phyloP scores from a whole-genome alignment of 495 filamentous ascomycete genomes.

The Cercophora sp. region DNA sequence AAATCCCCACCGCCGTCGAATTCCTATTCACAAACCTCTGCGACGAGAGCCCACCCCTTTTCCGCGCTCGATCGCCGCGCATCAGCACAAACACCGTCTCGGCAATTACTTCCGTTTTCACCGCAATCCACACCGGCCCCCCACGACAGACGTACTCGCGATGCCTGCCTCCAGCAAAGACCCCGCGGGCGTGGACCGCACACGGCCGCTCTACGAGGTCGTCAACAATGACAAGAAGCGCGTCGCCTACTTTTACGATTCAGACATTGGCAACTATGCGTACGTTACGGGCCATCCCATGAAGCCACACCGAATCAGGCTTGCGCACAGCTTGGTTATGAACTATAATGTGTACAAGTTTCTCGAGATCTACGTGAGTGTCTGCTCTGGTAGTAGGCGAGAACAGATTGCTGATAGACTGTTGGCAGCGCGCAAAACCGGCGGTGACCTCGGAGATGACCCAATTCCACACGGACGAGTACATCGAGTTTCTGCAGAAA shows the following conservation, averaged over 20 bases:
- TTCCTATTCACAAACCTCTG: too few relatives aligned
- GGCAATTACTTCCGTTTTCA: too few relatives aligned
- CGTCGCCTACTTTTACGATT: slow-evolving; percentile 96
- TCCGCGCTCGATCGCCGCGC: too few relatives aligned
- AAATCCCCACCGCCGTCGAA: too few relatives aligned
- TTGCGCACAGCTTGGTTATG: slow-evolving; percentile 97
- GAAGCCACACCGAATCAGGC: slow-evolving; percentile 97
- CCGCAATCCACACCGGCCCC: too few relatives aligned
- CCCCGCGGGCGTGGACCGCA: slow-evolving; percentile 31
- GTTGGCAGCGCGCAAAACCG: slow-evolving; percentile 82
- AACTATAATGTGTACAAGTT: slow-evolving; percentile 98
- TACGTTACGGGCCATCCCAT: slow-evolving; percentile 98
- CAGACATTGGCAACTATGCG: slow-evolving; percentile 93
- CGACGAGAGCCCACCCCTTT: too few relatives aligned
- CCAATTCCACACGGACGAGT: slow-evolving; percentile 98
- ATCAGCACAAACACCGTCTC: too few relatives aligned
- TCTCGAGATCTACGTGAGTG: slow-evolving; percentile 95
- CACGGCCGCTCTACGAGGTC: slow-evolving; percentile 27
- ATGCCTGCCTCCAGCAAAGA: slow-evolving; percentile 26
- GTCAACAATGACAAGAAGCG: slow-evolving; percentile 52
- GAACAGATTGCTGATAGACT: neutral
- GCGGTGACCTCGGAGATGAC: slow-evolving; percentile 97
- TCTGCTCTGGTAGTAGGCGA: neutral
- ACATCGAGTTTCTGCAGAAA: slow-evolving; percentile 94
- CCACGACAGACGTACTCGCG: too few relatives aligned